Evolutionary conservation across 2,329 filamentous ascomycete species (phyloP).

Genomic region (Colletotrichum sidae): DNA sequence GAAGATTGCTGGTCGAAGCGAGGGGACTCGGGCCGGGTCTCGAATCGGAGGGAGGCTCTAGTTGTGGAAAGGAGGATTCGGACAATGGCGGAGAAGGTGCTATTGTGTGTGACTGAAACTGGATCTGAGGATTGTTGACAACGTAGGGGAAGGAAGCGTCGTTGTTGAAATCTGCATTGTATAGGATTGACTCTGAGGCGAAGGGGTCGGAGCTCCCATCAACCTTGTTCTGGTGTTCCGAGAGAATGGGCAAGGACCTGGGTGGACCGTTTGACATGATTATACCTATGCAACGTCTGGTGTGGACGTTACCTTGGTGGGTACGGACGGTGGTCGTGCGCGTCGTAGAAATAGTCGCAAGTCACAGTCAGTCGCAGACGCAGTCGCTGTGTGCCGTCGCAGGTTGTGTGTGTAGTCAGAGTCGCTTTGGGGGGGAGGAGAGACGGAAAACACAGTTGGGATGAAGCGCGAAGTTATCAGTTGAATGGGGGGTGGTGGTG

Average conservation of each 20-base stretch:
- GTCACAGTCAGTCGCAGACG: background rate
- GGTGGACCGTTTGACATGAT: slow-evolving; percentile 38
- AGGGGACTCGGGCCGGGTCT: slow-evolving; percentile 30
- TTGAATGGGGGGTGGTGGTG: slow-evolving; percentile 16
- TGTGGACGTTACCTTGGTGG: slow-evolving; percentile 27
- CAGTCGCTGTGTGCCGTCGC: no score
- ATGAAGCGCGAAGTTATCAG: slow-evolving; percentile 43
- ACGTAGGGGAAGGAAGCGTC: slow-evolving; percentile 38
- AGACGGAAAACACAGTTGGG: slow-evolving; percentile 36
- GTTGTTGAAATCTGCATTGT: slow-evolving; percentile 36
- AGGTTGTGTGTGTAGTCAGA: background rate
- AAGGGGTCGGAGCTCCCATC: slow-evolving; percentile 33
- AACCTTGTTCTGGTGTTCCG: slow-evolving; percentile 32
- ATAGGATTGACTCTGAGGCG: slow-evolving; percentile 33
- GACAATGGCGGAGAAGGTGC: slow-evolving; percentile 50
- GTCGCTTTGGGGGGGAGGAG: slow-evolving; percentile 27
- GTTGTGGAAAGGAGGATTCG: slow-evolving; percentile 38
- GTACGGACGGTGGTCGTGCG: slow-evolving; percentile 34
- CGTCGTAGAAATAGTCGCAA: slow-evolving; percentile 29
- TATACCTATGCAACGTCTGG: slow-evolving; percentile 30
- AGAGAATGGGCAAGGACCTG: slow-evolving; percentile 34
- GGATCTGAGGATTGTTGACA: slow-evolving; percentile 41
- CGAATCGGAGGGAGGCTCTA: slow-evolving; percentile 25
- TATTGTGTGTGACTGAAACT: slow-evolving; percentile 53
- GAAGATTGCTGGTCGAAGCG: slow-evolving; percentile 43